phyloP scores from a whole-genome alignment of 148 eudicot genomes.

The Polygonum aviculare region DNA sequence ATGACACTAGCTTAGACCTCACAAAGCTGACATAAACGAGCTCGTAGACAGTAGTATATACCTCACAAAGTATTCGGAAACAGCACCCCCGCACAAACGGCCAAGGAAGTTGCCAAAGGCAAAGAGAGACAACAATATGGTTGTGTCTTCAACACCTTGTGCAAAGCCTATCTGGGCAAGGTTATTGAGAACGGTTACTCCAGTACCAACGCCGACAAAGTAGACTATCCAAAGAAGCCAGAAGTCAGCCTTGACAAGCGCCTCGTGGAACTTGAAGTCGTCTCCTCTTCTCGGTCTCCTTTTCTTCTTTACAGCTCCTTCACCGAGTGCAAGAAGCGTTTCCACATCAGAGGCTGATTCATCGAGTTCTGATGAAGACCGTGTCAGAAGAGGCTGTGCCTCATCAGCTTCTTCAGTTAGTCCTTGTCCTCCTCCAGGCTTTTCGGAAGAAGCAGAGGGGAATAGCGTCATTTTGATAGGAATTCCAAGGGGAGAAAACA shows the following conservation, averaged over 20 bases:
- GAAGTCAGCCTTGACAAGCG: conserved; percentile 82
- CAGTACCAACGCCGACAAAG: conserved; percentile 90
- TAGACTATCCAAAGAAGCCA: conserved; percentile 86
- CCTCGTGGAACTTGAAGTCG: conserved; percentile 71
- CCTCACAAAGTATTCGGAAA: conserved; percentile 87
- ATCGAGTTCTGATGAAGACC: conserved; percentile 23
- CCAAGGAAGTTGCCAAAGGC: conserved; percentile 85
- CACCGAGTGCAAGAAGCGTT: conserved; percentile 71
- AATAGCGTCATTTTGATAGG: conserved; percentile 79
- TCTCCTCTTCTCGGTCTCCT: conserved; percentile 74
- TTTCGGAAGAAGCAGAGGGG: conserved; percentile 18
- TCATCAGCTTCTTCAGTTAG: too few species aligned
- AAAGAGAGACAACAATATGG: conserved; percentile 56
- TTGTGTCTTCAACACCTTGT: conserved; percentile 52
- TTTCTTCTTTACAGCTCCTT: conserved; percentile 81
- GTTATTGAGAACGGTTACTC: conserved; percentile 86
- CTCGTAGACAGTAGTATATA: conserved; percentile 1
- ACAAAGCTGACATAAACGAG: too few species aligned
- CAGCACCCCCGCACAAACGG: conserved; percentile 72
- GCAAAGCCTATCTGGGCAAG: conserved; percentile 90
- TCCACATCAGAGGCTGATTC: conserved; percentile 19
- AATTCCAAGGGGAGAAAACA: conserved; percentile 74
- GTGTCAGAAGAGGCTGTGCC: too few species aligned
- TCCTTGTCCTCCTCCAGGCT: too few species aligned
- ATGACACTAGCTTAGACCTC: too few species aligned